phyloP scores from a whole-genome alignment of 2,329 filamentous ascomycete genomes.

The Neofusicoccum umdonicola region DNA sequence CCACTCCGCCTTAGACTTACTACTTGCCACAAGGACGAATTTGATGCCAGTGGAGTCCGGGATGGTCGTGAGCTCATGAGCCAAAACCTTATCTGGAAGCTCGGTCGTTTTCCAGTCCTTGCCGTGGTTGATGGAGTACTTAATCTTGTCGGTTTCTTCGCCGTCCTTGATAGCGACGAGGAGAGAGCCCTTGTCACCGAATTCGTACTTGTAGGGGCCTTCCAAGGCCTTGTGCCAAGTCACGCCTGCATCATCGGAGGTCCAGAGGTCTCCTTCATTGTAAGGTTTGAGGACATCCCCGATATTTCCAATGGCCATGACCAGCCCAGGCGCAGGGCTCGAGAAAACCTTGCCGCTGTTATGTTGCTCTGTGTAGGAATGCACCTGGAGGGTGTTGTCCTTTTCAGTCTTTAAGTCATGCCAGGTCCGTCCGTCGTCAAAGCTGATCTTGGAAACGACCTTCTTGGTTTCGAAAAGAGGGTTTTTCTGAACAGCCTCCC shows the following conservation, averaged over 20 bases:
- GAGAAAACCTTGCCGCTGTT: conserved; percentile 89
- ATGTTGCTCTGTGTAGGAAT: conserved; percentile 81
- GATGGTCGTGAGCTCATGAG: conserved; percentile 77
- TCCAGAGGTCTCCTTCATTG: conserved; percentile 72
- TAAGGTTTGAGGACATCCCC: conserved; percentile 72
- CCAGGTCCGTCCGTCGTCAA: conserved; percentile 91
- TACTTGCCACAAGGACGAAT: conserved; percentile 70
- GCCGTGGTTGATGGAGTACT: conserved; percentile 88
- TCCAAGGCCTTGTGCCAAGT: conserved; percentile 75
- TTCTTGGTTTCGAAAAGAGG: conserved; percentile 57
- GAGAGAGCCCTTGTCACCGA: conserved; percentile 89
- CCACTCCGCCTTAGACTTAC: conserved; percentile 53
- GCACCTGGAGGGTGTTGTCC: conserved; percentile 73
- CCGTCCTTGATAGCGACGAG: conserved; percentile 77
- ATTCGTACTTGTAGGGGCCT: conserved; percentile 91
- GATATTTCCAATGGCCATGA: conserved; percentile 92
- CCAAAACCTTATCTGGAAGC: conserved; percentile 68
- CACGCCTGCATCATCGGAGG: conserved; percentile 87
- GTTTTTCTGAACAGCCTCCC: conserved; percentile 65
- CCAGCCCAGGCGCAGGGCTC: conserved; percentile 85
- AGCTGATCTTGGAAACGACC: conserved; percentile 79
- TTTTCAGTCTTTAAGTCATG: conserved; percentile 65
- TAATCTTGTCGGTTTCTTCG: conserved; percentile 59
- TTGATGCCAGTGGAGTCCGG: conserved; percentile 91
- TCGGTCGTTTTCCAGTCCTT: conserved; percentile 74